A percentile compares a stretch with the other conserved stretches of the same genome.
Evolutionary conservation across 148 eudicot genomes (phyloP).

Genomic region (Chenopodium quinoa): DNA sequence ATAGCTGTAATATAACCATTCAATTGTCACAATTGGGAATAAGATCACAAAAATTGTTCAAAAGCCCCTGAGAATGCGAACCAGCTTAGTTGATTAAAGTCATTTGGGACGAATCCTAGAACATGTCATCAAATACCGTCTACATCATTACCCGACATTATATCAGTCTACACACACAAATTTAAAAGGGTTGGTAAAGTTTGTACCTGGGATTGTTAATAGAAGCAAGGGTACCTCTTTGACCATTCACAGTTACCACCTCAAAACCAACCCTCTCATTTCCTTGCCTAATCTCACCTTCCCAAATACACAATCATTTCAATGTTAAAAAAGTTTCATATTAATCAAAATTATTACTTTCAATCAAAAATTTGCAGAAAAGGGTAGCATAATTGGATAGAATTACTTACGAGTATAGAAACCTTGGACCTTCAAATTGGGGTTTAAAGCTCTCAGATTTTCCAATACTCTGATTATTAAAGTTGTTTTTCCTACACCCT

Average conservation of each 20-base stretch:
- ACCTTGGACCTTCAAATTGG: slow-evolving; percentile 77
- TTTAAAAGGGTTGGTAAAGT: background rate
- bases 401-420: slow-evolving; percentile 72
- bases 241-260: slow-evolving; percentile 66
- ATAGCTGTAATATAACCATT: background rate
- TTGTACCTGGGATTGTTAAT: slow-evolving; percentile 48
- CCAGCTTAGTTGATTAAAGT: no score
- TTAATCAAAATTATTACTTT: background rate
- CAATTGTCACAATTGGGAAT: background rate
- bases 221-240: slow-evolving; percentile 69
- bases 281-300: slow-evolving; percentile 82
- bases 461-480: slow-evolving; percentile 58
- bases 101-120: no score
- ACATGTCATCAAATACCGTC: no score
- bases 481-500: slow-evolving; percentile 91
- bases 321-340: background rate
- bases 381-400: background rate
- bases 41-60: background rate
- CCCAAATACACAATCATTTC: slow-evolving; percentile 7
- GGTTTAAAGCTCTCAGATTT: slow-evolving; percentile 52
- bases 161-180: no score
- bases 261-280: slow-evolving; percentile 84
- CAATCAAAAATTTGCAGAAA: background rate
- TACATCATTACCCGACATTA: no score
- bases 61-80: no score